phyloP scores from a whole-genome alignment of 208 protist genomes.

The Crithidia acanthocephali region DNA sequence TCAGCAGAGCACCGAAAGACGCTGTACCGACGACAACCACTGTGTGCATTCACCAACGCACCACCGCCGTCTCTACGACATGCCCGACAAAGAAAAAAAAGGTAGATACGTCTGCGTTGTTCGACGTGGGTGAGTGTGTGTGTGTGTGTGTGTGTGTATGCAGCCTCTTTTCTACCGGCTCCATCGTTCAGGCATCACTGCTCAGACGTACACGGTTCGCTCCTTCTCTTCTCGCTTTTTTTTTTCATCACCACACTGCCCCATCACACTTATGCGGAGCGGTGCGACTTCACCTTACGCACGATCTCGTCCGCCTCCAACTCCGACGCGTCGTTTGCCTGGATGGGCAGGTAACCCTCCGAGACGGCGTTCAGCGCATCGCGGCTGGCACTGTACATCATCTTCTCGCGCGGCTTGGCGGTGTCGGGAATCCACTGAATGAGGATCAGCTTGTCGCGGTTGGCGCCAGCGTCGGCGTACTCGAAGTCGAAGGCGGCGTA shows the following conservation, averaged over 20 bases:
- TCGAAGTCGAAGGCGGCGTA: conserved; percentile 94
- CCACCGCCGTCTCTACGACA: too few relatives aligned
- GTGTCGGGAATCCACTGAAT: conserved; percentile 90
- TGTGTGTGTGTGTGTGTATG: background rate
- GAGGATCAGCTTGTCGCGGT: conserved; percentile 88
- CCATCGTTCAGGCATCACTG: background rate
- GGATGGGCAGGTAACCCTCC: conserved; percentile 88
- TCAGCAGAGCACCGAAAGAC: too few relatives aligned
- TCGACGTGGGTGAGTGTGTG: background rate
- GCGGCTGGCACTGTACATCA: conserved; percentile 88
- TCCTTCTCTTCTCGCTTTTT: background rate
- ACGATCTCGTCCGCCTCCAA: conserved; percentile 64
- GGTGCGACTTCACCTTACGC: conserved; percentile 52
- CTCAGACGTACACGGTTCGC: background rate
- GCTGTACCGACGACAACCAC: too few relatives aligned
- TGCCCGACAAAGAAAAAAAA: too few relatives aligned
- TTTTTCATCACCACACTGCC: too few relatives aligned
- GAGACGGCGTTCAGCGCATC: conserved; percentile 72
- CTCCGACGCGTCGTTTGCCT: conserved; percentile 83
- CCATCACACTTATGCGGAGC: conserved; percentile 30
- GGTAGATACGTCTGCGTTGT: background rate
- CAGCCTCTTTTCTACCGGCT: background rate
- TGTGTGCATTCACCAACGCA: background rate
- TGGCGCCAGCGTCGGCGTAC: conserved; percentile 64
- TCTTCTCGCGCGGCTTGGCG: conserved; percentile 79